Conservation (phyloP, 2,329 filamentous ascomycete genomes). For the Cordyceps tenuipes region DNA sequence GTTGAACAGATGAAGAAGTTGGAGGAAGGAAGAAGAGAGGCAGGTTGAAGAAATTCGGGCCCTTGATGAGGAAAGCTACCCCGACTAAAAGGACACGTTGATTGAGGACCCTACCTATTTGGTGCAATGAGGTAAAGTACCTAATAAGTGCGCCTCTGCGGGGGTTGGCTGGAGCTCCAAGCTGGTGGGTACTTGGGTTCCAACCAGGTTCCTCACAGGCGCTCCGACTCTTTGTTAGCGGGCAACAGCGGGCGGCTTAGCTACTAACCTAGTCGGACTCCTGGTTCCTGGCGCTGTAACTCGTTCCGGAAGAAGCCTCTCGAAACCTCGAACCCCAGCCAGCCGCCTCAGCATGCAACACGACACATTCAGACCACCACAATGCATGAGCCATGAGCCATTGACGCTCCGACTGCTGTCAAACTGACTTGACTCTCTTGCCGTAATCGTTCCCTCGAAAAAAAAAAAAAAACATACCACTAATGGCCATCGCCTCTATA, state of each 20-base stretch:
- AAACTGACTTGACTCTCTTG: background rate
- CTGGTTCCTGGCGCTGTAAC: background rate
- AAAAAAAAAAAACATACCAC: background rate
- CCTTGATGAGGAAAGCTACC: slow-evolving; percentile 9
- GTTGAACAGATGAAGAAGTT: slow-evolving; percentile 3
- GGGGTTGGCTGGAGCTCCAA: slow-evolving; percentile 10
- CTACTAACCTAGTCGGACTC: too few relatives aligned
- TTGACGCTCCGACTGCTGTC: background rate
- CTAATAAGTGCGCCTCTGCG: background rate
- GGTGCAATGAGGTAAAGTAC: background rate
- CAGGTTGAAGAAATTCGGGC: background rate
- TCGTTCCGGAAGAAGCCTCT: background rate
- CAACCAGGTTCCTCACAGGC: too few relatives aligned
- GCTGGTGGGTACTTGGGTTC: background rate
- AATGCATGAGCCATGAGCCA: background rate
- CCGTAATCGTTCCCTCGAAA: background rate
- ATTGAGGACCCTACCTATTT: slow-evolving; percentile 11
- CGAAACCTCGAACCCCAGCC: background rate
- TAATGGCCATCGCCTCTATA: background rate
- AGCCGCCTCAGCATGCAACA: background rate
- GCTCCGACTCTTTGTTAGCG: too few relatives aligned
- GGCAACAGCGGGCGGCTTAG: background rate
- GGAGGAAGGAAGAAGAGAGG: background rate
- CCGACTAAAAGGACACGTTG: slow-evolving; percentile 12
- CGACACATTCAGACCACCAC: background rate